Evolutionary conservation across 306 rosid genomes (phyloP).

Genomic region (Corylus heterophylla): DNA sequence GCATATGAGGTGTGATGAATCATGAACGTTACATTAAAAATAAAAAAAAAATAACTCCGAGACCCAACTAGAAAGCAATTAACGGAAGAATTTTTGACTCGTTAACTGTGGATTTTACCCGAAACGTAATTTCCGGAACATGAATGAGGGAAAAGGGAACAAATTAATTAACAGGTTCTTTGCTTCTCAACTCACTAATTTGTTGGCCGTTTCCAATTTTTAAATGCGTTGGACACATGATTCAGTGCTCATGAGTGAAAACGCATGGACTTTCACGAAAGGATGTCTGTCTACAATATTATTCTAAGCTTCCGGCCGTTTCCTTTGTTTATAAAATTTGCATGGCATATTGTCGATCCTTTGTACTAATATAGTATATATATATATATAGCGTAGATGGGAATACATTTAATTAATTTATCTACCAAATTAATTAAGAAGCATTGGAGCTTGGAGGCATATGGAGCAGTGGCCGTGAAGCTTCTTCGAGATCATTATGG

Average conservation of each 20-base stretch:
- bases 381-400: conserved; percentile 25
- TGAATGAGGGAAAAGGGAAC: too few relatives aligned
- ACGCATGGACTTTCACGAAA: conserved; percentile 16
- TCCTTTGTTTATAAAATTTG: conserved; percentile 19
- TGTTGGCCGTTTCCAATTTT: too few relatives aligned
- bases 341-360: conserved; percentile 7
- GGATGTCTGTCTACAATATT: conserved; percentile 26
- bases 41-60: too few relatives aligned
- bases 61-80: too few relatives aligned
- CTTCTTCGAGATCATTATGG: conserved; percentile 22
- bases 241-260: background rate
- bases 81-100: background rate
- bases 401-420: conserved; percentile 33
- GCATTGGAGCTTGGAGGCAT: background rate
- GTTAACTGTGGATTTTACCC: too few relatives aligned
- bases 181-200: background rate
- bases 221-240: too few relatives aligned
- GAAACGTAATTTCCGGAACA: too few relatives aligned
- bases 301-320: conserved; percentile 23
- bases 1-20: background rate
- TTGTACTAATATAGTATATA: background rate
- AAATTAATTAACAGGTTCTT: too few relatives aligned
- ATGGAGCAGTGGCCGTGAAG: conserved; percentile 26
- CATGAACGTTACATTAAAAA: background rate
- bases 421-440: conserved; percentile 27